These are phyloP conservation scores for Chrysopogon serrulatus DNA, from an alignment of 176 grass and related monocot genomes.

Conservation along the genomic window DNA sequence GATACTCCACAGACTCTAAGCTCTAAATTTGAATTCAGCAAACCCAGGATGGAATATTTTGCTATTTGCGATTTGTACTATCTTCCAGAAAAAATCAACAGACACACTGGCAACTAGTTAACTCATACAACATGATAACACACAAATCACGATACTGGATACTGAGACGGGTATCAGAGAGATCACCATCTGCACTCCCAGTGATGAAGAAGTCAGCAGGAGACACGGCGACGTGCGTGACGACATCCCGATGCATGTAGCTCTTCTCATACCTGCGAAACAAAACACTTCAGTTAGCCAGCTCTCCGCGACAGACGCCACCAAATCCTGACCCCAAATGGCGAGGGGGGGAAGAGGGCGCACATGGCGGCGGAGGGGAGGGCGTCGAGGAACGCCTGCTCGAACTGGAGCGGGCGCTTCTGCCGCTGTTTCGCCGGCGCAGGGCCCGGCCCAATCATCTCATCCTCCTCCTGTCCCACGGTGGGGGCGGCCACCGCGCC, in stretches of 20 bases:
- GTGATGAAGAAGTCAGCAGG: slow-evolving; percentile 91
- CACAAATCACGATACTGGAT: background rate
- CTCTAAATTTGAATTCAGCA: background rate
- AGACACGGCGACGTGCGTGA: slow-evolving; percentile 85
- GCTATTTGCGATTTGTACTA: background rate
- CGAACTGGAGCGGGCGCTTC: slow-evolving; percentile 96
- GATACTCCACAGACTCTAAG: background rate
- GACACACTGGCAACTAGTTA: background rate
- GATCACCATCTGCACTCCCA: slow-evolving; percentile 81
- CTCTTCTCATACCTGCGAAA: slow-evolving; percentile 96
- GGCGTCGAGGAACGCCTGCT: slow-evolving; percentile 85
- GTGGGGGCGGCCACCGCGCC: background rate
- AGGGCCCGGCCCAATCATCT: slow-evolving; percentile 68
- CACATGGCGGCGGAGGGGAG: slow-evolving; percentile 91
- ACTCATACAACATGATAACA: background rate
- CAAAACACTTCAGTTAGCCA: background rate
- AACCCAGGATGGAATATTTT: background rate
- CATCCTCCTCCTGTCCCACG: slow-evolving; percentile 33
- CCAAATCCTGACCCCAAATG: slow-evolving; percentile 13
- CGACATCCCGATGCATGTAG: slow-evolving; percentile 97
- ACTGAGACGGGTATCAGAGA: background rate
- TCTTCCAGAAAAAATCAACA: background rate
- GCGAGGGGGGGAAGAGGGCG: background rate
- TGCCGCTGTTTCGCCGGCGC: slow-evolving; percentile 40
- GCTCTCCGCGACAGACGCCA: background rate